Percentiles rank a stretch among this genome's conserved stretches.
Conservation (phyloP, 2,329 filamentous ascomycete species). For the Fusarium zealandicum region DNA sequence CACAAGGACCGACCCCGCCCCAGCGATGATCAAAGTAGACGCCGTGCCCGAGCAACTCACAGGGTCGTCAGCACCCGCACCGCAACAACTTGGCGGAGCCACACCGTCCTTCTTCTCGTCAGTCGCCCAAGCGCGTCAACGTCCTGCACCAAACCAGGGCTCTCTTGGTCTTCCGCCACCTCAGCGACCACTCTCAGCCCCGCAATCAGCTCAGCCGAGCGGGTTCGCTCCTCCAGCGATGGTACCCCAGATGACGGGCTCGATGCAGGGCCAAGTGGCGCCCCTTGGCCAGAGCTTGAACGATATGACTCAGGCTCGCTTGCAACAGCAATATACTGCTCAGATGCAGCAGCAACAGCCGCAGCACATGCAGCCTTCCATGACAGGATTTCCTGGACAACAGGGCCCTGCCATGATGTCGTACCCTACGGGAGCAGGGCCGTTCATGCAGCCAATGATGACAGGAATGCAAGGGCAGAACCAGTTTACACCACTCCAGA, state of each 20-base stretch:
- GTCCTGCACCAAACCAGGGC: slow-evolving; percentile 55
- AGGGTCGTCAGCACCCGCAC: slow-evolving; percentile 43
- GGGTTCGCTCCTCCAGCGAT: slow-evolving; percentile 77
- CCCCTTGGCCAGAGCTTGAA: slow-evolving; percentile 78
- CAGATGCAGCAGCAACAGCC: slow-evolving; percentile 53
- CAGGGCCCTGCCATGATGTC: slow-evolving; percentile 50
- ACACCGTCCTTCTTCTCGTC: slow-evolving; percentile 65
- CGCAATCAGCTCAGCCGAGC: slow-evolving; percentile 78
- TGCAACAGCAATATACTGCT: slow-evolving; percentile 67
- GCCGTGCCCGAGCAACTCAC: slow-evolving; percentile 38
- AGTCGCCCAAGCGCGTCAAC: slow-evolving; percentile 55
- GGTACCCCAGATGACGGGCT: slow-evolving; percentile 85
- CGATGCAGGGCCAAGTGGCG: slow-evolving; percentile 66
- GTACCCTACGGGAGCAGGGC: slow-evolving; percentile 47
- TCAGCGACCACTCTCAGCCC: slow-evolving; percentile 83
- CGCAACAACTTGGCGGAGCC: slow-evolving; percentile 60
- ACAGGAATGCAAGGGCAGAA: slow-evolving; percentile 52
- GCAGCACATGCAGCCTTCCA: slow-evolving; percentile 50
- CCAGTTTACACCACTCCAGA: slow-evolving; percentile 59
- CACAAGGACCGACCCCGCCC: slow-evolving; percentile 49
- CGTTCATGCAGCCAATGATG: slow-evolving; percentile 59
- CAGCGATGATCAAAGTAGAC: slow-evolving; percentile 33
- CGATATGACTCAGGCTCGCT: slow-evolving; percentile 71
- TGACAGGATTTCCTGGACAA: slow-evolving; percentile 47
- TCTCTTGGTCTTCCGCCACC: slow-evolving; percentile 79